Evolutionary conservation across 1,139 yeast species (phyloP).

Genomic region (Pneumocystis sp.): DNA sequence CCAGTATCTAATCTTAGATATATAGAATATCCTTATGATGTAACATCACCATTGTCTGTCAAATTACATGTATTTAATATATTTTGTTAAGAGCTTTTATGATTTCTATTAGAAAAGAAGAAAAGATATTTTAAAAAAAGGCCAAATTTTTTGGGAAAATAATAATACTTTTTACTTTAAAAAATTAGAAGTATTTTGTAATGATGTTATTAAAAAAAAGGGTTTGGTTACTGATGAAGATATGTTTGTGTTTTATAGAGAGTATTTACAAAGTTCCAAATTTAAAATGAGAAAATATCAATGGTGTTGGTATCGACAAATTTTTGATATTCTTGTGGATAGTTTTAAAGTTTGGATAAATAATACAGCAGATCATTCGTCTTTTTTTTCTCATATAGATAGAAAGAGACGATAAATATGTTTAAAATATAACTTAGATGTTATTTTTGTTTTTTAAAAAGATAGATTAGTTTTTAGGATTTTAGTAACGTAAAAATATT

Average conservation of each 20-base stretch:
- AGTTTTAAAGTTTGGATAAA: neutral
- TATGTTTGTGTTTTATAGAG: neutral
- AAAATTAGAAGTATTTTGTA: neutral
- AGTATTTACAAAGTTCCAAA: neutral
- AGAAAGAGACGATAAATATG: neutral
- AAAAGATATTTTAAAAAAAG: neutral
- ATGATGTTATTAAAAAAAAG: neutral
- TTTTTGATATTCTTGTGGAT: neutral
- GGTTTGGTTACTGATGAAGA: neutral
- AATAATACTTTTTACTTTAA: neutral
- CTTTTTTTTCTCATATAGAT: neutral
- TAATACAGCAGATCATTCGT: neutral
- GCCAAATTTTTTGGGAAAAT: neutral
- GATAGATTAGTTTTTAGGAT: neutral
- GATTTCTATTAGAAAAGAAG: neutral
- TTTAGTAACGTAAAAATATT: neutral
- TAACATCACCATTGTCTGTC: neutral
- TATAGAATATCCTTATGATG: neutral
- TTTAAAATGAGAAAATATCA: neutral
- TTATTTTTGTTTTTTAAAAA: neutral
- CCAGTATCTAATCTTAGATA: slow-evolving; percentile 1
- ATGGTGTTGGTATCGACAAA: neutral
- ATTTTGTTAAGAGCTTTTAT: neutral
- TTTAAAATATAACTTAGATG: neutral
- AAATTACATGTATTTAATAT: neutral